Conservation (phyloP, 225 moss, liverwort and hornwort genomes). For the Bryum argenteum region DNA sequence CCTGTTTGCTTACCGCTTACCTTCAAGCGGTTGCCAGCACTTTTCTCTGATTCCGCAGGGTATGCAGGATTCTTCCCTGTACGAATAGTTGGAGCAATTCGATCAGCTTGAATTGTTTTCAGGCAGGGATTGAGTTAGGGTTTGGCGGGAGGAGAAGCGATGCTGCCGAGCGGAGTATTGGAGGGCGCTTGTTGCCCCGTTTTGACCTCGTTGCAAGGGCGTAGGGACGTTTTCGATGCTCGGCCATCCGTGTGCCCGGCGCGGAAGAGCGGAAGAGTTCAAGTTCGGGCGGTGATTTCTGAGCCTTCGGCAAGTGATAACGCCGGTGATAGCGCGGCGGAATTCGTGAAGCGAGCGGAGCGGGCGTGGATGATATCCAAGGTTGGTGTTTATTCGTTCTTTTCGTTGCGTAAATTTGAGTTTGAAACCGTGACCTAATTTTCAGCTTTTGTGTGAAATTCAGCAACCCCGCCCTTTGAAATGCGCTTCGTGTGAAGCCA, state of each 20-base stretch:
- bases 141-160: slow-evolving; percentile 7
- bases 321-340: slow-evolving; percentile 65
- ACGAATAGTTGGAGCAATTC: neutral
- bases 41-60: neutral
- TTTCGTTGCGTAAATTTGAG: neutral
- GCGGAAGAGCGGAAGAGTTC: slow-evolving; percentile 22
- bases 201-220: slow-evolving; percentile 18
- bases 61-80: neutral
- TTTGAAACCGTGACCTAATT: slow-evolving; percentile 20
- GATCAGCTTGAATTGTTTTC: neutral
- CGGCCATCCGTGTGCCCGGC: slow-evolving; percentile 21
- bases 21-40: neutral
- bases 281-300: slow-evolving; percentile 65
- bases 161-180: slow-evolving; percentile 38
- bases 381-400: slow-evolving; percentile 41
- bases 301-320: slow-evolving; percentile 73
- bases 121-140: slow-evolving; percentile 17
- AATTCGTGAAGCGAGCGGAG: slow-evolving; percentile 87
- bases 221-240: slow-evolving; percentile 24
- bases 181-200: slow-evolving; percentile 31
- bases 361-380: slow-evolving; percentile 91
- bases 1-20: neutral
- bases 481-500: slow-evolving; percentile 83
- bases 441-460: slow-evolving; percentile 26
- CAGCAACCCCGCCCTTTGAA: slow-evolving; percentile 95